phyloP scores from a whole-genome alignment of 768 basidiomycete species.

The Boletus sensibilis region DNA sequence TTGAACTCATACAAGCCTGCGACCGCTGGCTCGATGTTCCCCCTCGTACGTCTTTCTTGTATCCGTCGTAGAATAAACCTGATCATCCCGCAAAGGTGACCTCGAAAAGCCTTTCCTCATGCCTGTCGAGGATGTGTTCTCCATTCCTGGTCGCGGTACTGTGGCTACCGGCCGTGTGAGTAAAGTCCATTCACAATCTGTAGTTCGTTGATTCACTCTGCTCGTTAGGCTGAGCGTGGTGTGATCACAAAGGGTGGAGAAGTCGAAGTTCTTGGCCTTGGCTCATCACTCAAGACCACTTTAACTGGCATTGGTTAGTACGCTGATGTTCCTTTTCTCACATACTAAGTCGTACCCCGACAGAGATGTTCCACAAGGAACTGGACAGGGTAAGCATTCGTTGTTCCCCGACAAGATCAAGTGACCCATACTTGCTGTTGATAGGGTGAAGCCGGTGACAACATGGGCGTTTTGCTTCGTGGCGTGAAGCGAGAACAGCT shows the following conservation, averaged over 20 bases:
- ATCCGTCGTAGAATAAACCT: neutral
- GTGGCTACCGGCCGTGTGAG: slow-evolving; percentile 91
- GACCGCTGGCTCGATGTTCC: slow-evolving; percentile 96
- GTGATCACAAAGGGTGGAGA: slow-evolving; percentile 87
- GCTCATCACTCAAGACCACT: slow-evolving; percentile 80
- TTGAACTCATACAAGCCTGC: slow-evolving; percentile 80
- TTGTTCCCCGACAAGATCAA: neutral
- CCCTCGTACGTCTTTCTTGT: slow-evolving; percentile 54
- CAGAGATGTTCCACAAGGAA: slow-evolving; percentile 99
- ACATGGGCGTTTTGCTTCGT: slow-evolving; percentile 97
- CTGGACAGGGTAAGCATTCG: slow-evolving; percentile 72
- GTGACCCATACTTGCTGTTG: slow-evolving; percentile 5
- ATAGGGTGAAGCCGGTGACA: slow-evolving; percentile 96
- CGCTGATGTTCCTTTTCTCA: neutral
- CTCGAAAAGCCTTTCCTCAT: slow-evolving; percentile 98
- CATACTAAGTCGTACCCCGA: slow-evolving; percentile 5
- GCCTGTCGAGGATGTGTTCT: slow-evolving; percentile 95
- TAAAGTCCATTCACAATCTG: neutral
- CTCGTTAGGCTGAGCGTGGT: slow-evolving; percentile 82
- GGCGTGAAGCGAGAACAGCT: slow-evolving; percentile 97
- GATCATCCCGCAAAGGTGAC: slow-evolving; percentile 58
- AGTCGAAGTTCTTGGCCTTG: slow-evolving; percentile 90
- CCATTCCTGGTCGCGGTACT: slow-evolving; percentile 97
- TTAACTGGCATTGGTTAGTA: slow-evolving; percentile 84
- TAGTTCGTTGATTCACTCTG: neutral